Conservation (phyloP, 83 land plant species). For the Picea mariana region DNA sequence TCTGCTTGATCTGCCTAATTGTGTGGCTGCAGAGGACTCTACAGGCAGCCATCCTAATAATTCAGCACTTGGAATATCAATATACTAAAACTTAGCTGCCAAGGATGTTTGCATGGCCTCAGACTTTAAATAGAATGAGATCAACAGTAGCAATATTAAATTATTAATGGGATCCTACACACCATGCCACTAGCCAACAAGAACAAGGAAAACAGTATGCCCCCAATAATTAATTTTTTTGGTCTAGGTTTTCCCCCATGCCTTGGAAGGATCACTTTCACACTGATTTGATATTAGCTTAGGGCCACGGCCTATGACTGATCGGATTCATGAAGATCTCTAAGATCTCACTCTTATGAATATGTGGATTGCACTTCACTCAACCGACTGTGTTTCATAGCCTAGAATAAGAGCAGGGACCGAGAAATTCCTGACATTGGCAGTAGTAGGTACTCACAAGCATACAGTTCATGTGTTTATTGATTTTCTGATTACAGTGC, state of each 20-base stretch:
- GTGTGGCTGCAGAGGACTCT: neutral
- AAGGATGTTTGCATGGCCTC: neutral
- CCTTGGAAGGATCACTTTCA: too few species aligned
- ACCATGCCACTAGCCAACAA: neutral
- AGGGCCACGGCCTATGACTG: neutral
- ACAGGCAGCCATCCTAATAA: neutral
- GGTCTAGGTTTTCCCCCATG: too few species aligned
- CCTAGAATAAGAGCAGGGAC: neutral
- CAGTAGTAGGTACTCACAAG: too few species aligned
- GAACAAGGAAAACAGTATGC: neutral
- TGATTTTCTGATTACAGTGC: too few species aligned
- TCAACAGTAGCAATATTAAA: neutral
- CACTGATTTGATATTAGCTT: neutral
- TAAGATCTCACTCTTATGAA: neutral
- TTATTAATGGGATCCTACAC: neutral
- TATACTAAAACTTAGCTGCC: neutral
- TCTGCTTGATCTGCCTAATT: neutral
- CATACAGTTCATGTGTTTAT: too few species aligned
- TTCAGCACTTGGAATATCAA: too few species aligned
- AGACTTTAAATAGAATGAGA: neutral
- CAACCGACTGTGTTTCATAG: neutral
- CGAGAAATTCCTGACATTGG: neutral
- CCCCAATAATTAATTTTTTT: too few species aligned
- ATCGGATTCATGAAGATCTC: slow-evolving; percentile 2
- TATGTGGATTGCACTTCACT: neutral